Percentiles rank a stretch among this genome's conserved stretches.
Evolutionary conservation across 352 stramenopile genomes (phyloP).

Genomic region (Phytopythium kandeliae): DNA sequence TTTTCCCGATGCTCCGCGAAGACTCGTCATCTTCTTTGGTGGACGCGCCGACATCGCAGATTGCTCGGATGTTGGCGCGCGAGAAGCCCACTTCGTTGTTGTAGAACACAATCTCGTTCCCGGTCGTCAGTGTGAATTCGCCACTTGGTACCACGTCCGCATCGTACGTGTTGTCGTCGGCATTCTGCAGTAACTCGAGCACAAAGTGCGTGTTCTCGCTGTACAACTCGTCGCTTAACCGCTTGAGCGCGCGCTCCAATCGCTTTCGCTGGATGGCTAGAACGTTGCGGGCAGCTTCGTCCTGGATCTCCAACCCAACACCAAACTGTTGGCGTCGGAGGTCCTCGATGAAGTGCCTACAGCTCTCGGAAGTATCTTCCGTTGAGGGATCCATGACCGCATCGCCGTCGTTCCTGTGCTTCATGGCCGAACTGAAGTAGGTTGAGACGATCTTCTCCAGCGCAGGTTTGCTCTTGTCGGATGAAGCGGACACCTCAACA

Average conservation of each 20-base stretch:
- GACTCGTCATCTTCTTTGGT: slow-evolving; percentile 45
- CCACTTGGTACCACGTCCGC: slow-evolving; percentile 31
- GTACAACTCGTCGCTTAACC: slow-evolving; percentile 83
- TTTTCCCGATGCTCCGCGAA: slow-evolving; percentile 79
- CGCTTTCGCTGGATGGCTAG: slow-evolving; percentile 71
- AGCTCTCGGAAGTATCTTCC: slow-evolving; percentile 5
- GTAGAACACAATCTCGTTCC: slow-evolving; percentile 61
- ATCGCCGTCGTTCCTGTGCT: neutral
- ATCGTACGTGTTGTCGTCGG: slow-evolving; percentile 78
- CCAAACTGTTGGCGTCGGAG: slow-evolving; percentile 76
- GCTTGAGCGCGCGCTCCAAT: slow-evolving; percentile 78
- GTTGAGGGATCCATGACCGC: neutral
- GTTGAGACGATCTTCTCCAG: neutral
- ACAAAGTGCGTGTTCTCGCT: slow-evolving; percentile 87
- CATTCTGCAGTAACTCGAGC: slow-evolving; percentile 85
- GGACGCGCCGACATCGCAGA: slow-evolving; percentile 84
- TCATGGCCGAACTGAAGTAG: neutral
- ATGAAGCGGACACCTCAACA: no score
- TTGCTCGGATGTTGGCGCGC: slow-evolving; percentile 67
- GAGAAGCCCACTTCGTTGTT: slow-evolving; percentile 86
- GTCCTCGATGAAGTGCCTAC: slow-evolving; percentile 47
- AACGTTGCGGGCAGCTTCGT: slow-evolving; percentile 48
- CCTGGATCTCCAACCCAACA: slow-evolving; percentile 58
- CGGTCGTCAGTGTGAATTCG: slow-evolving; percentile 49
- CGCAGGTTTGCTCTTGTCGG: neutral